phyloP scores from a whole-genome alignment of 2,329 filamentous ascomycete genomes.

The Graphilbum fragrans region DNA sequence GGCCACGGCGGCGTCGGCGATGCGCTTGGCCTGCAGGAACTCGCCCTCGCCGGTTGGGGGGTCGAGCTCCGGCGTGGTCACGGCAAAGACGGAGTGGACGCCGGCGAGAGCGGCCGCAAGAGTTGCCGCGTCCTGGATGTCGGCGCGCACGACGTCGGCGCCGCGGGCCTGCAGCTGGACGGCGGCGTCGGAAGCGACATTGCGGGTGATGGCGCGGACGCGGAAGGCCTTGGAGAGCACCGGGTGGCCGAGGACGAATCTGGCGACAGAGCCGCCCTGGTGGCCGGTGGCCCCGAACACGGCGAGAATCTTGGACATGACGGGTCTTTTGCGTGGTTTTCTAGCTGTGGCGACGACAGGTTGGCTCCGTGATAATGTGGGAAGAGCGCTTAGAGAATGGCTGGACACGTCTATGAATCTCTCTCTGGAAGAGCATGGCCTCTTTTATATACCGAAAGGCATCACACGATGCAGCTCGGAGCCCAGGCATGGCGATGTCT shows the following conservation, averaged over 20 bases:
- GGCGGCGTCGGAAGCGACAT: conserved; percentile 24
- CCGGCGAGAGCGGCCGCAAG: conserved; percentile 20
- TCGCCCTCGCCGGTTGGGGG: conserved; percentile 19
- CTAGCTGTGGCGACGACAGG: too few species aligned
- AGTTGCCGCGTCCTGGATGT: conserved; percentile 21
- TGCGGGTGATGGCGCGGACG: conserved; percentile 35
- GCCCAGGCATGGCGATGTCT: too few species aligned
- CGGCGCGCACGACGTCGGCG: conserved; percentile 27
- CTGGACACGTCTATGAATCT: too few species aligned
- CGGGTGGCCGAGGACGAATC: conserved; percentile 11
- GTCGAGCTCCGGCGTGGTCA: conserved; percentile 14
- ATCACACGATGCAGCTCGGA: too few species aligned
- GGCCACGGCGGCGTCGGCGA: conserved; percentile 31
- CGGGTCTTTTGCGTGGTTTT: too few species aligned
- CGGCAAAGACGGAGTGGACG: conserved; percentile 25
- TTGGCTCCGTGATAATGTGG: too few species aligned
- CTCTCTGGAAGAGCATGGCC: too few species aligned
- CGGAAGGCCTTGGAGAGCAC: conserved; percentile 8
- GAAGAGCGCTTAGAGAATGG: too few species aligned
- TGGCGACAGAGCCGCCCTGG: conserved; percentile 13
- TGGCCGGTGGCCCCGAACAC: conserved; percentile 15
- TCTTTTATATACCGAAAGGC: too few species aligned
- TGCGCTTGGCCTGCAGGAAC: conserved; percentile 28
- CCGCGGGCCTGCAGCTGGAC: conserved; percentile 25
- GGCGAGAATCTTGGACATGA: conserved; percentile 9